These are phyloP conservation scores for Eucalyptus microcorys DNA, from an alignment of 345 rosid genomes.

Conservation along the genomic window DNA sequence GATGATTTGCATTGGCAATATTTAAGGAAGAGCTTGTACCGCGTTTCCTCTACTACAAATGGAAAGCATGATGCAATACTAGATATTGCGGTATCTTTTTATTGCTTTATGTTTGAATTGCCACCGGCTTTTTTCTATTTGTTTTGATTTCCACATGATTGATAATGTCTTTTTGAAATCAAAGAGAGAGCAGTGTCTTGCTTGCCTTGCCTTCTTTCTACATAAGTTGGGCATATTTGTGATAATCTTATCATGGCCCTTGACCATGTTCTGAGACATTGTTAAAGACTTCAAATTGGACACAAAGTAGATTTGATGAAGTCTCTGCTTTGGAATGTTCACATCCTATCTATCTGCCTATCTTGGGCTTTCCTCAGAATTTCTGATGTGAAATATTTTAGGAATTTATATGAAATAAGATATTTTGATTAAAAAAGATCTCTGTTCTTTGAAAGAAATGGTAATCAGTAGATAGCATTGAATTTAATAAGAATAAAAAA, in stretches of 20 bases:
- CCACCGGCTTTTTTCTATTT: not conserved
- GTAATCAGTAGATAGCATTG: not conserved
- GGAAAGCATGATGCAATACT: slow-evolving; percentile 84
- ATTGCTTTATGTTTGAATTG: not conserved
- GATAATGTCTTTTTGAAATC: not conserved
- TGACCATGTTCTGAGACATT: not conserved
- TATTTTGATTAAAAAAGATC: not conserved
- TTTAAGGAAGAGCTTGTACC: slow-evolving; percentile 63
- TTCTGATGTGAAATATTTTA: not conserved
- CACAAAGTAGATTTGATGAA: not conserved
- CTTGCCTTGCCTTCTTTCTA: not conserved
- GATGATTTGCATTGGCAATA: slow-evolving; percentile 76
- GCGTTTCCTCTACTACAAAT: slow-evolving; percentile 78
- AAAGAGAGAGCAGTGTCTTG: not conserved
- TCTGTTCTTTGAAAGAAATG: not conserved
- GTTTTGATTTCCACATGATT: not conserved
- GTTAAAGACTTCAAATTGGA: not conserved
- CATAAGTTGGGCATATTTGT: not conserved
- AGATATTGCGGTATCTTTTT: slow-evolving; percentile 49
- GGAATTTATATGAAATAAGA: not conserved
- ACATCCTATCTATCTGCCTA: not conserved
- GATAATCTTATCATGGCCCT: not conserved
- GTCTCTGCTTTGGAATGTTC: not conserved
- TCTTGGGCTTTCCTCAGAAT: not conserved
- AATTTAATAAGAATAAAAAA: not conserved